These are phyloP conservation scores for Peronosclerospora sorghi DNA, from an alignment of 352 stramenopile genomes.

Conservation along the genomic window DNA sequence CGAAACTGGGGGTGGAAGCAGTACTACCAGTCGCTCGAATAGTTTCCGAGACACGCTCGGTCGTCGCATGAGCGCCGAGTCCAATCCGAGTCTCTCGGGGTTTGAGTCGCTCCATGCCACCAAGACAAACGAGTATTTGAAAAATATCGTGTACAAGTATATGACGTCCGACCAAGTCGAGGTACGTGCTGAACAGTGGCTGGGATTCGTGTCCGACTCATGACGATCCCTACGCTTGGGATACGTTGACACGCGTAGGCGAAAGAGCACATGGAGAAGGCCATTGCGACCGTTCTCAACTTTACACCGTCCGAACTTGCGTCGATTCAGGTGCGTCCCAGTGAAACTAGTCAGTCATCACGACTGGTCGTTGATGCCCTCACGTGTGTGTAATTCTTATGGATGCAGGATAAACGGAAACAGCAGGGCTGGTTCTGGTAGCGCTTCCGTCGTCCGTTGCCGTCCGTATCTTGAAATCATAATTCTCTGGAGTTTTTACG, in stretches of 20 bases:
- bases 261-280: constrained; percentile 85
- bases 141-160: constrained; percentile 88
- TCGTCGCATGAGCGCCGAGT: constrained; percentile 69
- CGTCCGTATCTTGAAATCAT: no score
- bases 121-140: constrained; percentile 83
- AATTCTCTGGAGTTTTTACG: no score
- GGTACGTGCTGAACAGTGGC: constrained; percentile 10
- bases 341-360: no score
- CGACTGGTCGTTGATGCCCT: no score
- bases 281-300: constrained; percentile 80
- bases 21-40: constrained; percentile 23
- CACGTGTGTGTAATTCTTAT: not conserved
- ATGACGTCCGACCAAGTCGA: constrained; percentile 81
- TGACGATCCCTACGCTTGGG: constrained; percentile 1
- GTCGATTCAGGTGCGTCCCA: constrained; percentile 32
- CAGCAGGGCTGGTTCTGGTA: constrained; percentile 66
- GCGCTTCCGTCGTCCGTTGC: no score
- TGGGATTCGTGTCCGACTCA: not conserved
- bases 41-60: constrained; percentile 32
- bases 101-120: constrained; percentile 73
- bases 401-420: constrained; percentile 37
- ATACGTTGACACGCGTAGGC: constrained; percentile 22
- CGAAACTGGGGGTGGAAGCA: constrained; percentile 25
- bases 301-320: constrained; percentile 61
- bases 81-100: constrained; percentile 65